phyloP scores from a whole-genome alignment of 2,329 filamentous ascomycete genomes.

The Pseudofabraea citricarpa region DNA sequence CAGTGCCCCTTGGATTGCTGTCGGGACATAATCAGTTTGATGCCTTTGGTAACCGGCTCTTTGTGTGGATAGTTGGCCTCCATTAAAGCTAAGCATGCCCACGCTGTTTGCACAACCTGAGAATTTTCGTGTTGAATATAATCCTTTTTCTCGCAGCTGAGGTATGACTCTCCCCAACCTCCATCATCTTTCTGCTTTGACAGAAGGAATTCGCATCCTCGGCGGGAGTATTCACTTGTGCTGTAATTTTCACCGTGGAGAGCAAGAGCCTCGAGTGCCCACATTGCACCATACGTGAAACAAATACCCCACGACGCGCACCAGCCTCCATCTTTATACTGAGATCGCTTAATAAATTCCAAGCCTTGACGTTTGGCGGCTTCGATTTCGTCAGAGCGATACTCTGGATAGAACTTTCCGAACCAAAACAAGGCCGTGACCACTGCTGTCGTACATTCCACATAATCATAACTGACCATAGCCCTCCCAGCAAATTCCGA shows the following conservation, averaged over 20 bases:
- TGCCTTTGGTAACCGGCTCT: conserved; percentile 65
- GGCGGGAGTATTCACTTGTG: conserved; percentile 64
- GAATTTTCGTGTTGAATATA: conserved; percentile 59
- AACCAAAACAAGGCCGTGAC: conserved; percentile 85
- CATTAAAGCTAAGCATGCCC: conserved; percentile 79
- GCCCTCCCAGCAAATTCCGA: conserved; percentile 95
- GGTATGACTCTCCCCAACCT: conserved; percentile 96
- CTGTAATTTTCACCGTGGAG: conserved; percentile 77
- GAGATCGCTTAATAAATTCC: conserved; percentile 74
- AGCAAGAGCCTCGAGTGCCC: conserved; percentile 81
- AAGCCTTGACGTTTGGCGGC: conserved; percentile 69
- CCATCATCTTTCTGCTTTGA: conserved; percentile 83
- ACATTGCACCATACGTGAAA: conserved; percentile 97
- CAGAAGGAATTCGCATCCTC: conserved; percentile 81
- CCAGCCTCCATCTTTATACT: conserved; percentile 84
- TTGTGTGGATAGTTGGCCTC: conserved; percentile 76
- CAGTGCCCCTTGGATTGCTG: conserved; percentile 91
- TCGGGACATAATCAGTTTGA: conserved; percentile 76
- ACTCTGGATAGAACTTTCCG: conserved; percentile 72
- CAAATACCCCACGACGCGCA: conserved; percentile 98
- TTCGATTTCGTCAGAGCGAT: conserved; percentile 71
- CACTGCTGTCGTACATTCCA: conserved; percentile 93
- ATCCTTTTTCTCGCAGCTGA: no score
- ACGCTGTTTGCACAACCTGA: conserved; percentile 92
- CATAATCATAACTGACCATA: conserved; percentile 98